These are phyloP conservation scores for Clavispora carvajalis DNA, from an alignment of 805 yeast species.

Conservation along the genomic window DNA sequence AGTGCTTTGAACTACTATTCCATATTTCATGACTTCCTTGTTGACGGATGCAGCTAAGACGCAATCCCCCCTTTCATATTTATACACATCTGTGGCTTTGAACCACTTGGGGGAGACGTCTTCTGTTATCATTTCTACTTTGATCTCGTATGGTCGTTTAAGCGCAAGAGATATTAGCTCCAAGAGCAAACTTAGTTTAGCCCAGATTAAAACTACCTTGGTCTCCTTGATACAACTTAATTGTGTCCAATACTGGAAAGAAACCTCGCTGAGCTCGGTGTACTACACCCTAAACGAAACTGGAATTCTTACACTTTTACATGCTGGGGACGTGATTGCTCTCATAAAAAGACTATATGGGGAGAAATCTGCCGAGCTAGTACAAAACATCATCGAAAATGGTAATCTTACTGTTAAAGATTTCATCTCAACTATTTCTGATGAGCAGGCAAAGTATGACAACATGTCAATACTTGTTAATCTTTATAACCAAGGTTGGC, in stretches of 20 bases:
- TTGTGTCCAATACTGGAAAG: constrained; percentile 65
- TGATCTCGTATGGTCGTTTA: constrained; percentile 66
- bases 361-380: constrained; percentile 47
- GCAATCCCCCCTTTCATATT: constrained; percentile 57
- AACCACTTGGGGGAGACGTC: constrained; percentile 71
- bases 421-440: constrained; percentile 23
- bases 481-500: constrained; percentile 35
- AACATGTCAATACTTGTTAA: constrained; percentile 22
- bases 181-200: constrained; percentile 41
- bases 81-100: constrained; percentile 49
- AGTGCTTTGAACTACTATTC: neutral
- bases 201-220: constrained; percentile 56
- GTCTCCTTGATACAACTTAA: constrained; percentile 77
- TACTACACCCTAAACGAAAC: constrained; percentile 58
- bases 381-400: constrained; percentile 62
- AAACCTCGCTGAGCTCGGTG: constrained; percentile 26
- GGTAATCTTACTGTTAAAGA: constrained; percentile 64
- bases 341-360: constrained; percentile 45
- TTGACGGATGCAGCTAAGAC: constrained; percentile 28
- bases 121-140: constrained; percentile 50
- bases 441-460: constrained; percentile 15
- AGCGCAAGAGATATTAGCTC: constrained; percentile 49
- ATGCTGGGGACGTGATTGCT: constrained; percentile 71
- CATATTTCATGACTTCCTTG: constrained; percentile 3
- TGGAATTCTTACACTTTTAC: constrained; percentile 60